A percentile compares a stretch with the other conserved stretches of the same genome.
Conservation (phyloP, 257 asterid species). For the Catharanthus roseus region DNA sequence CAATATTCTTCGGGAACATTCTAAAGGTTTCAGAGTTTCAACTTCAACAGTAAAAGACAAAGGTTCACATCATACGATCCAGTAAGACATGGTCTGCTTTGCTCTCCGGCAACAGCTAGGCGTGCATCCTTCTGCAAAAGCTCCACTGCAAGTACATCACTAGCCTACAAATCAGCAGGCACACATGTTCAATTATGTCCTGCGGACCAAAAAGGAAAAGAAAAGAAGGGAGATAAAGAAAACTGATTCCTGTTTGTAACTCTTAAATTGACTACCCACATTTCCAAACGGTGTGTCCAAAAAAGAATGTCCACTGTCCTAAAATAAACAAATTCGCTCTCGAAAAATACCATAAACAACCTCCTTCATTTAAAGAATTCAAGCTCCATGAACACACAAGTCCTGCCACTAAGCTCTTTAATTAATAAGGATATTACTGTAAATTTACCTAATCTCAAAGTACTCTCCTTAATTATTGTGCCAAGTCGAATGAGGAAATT, state of each 20-base stretch:
- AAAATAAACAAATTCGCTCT: no score
- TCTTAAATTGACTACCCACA: no score
- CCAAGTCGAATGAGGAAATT: no score
- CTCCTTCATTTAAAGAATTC: no score
- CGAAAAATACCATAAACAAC: no score
- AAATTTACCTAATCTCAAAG: no score
- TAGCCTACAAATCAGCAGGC: conserved; percentile 59
- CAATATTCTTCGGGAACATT: neutral
- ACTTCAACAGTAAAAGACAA: conserved; percentile 1
- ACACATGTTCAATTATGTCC: neutral
- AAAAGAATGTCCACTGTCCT: no score
- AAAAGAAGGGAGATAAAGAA: neutral
- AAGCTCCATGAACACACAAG: no score
- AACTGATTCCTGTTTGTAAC: neutral
- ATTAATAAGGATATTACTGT: no score
- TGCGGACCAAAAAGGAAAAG: neutral
- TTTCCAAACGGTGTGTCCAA: no score
- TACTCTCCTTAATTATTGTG: no score
- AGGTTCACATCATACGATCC: conserved; percentile 59
- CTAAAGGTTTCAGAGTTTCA: neutral
- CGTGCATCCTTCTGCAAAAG: conserved; percentile 95
- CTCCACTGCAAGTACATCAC: conserved; percentile 99
- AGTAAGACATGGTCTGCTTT: conserved; percentile 70
- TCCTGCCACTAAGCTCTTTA: no score
- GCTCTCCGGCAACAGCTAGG: conserved; percentile 72